phyloP scores from a whole-genome alignment of 1,139 yeast species.

The Saccharomyces uvarum region DNA sequence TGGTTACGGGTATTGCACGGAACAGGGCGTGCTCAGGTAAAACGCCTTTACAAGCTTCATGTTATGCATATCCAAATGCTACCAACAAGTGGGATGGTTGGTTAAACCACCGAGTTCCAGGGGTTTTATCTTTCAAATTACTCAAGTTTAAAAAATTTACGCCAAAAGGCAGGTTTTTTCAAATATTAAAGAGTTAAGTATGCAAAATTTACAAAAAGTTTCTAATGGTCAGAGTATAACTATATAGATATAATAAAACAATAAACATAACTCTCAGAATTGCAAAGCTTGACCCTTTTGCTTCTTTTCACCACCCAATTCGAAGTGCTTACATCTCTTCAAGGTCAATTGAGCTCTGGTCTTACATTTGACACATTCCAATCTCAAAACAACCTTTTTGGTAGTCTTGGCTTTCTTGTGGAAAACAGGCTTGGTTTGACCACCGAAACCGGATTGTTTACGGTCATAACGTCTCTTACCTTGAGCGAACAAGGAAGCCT shows the following conservation, averaged over 20 bases:
- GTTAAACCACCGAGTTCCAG: background rate
- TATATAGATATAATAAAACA: background rate
- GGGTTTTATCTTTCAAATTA: background rate
- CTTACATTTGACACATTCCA: conserved; percentile 98
- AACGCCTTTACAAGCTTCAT: too few species aligned
- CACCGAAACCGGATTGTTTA: conserved; percentile 99
- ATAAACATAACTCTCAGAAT: conserved; percentile 44
- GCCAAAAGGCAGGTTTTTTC: background rate
- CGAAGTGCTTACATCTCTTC: conserved; percentile 99
- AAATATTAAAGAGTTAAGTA: background rate
- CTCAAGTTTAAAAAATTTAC: background rate
- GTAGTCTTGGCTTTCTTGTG: conserved; percentile 99
- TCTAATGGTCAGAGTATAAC: background rate
- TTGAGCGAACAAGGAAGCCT: conserved; percentile 98
- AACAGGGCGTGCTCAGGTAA: background rate
- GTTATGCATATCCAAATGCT: background rate
- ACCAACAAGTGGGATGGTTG: too few species aligned
- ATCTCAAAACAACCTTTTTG: conserved; percentile 98
- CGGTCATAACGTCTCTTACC: conserved; percentile 99
- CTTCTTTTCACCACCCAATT: conserved; percentile 99
- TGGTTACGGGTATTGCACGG: background rate
- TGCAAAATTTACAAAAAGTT: conserved; percentile 1
- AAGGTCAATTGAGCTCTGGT: conserved; percentile 96
- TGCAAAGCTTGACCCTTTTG: conserved; percentile 99
- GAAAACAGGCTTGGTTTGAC: conserved; percentile 99